These are phyloP conservation scores for Blastocystis sp. DNA, from an alignment of 352 stramenopile species.

Conservation along the genomic window DNA sequence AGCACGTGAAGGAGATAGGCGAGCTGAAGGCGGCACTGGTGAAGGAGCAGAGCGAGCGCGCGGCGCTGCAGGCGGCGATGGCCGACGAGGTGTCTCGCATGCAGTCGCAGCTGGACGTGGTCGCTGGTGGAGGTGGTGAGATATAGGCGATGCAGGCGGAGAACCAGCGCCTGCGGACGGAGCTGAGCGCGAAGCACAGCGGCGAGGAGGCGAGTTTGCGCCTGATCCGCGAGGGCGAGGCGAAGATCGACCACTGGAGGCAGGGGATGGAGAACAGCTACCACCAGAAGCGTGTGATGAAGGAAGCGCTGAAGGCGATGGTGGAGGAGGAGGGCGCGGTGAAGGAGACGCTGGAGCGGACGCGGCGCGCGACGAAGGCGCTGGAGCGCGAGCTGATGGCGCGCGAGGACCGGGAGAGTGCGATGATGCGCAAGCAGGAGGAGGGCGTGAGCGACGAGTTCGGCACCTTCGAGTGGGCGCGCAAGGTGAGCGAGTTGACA, in stretches of 20 bases:
- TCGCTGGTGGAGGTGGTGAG: too few relatives aligned
- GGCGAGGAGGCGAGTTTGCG: background rate
- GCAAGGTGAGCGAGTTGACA: background rate
- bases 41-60: background rate
- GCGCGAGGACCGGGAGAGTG: constrained; percentile 15
- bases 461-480: constrained; percentile 38
- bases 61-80: background rate
- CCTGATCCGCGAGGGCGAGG: background rate
- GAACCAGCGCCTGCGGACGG: constrained; percentile 13
- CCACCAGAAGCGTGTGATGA: constrained; percentile 49
- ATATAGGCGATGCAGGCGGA: background rate
- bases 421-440: background rate
- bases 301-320: constrained; percentile 20
- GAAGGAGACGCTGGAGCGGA: background rate
- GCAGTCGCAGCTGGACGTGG: constrained; percentile 30
- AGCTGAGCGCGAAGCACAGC: background rate
- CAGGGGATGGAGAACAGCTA: constrained; percentile 40
- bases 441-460: background rate
- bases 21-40: background rate
- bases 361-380: background rate
- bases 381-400: constrained; percentile 33
- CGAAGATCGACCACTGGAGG: constrained; percentile 36
- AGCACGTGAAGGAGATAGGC: constrained; percentile 1
- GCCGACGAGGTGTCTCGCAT: constrained; percentile 16
- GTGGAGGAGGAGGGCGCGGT: constrained; percentile 1